A percentile compares a stretch with the other conserved stretches of the same genome.
phyloP scores from a whole-genome alignment of 1,284 basidiomycete species.

The Trametes polyzona region DNA sequence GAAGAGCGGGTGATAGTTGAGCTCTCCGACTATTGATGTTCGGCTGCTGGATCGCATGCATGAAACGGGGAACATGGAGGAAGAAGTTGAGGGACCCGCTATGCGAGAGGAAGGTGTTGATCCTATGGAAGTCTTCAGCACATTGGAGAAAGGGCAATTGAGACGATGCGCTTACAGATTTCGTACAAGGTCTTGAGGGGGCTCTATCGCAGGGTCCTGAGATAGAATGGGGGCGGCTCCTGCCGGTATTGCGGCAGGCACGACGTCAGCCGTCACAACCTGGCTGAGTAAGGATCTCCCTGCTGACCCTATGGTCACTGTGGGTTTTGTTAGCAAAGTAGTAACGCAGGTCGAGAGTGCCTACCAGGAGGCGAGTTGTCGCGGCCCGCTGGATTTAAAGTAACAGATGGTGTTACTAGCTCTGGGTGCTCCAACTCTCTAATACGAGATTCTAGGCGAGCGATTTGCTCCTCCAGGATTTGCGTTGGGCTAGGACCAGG shows the following conservation, averaged over 20 bases:
- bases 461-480: constrained; percentile 36
- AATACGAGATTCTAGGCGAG: constrained; percentile 34
- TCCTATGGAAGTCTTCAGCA: constrained; percentile 34
- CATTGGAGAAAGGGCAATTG: not conserved
- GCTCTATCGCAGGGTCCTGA: constrained; percentile 21
- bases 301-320: constrained; percentile 4
- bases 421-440: constrained; percentile 34
- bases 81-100: constrained; percentile 35
- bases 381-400: constrained; percentile 17
- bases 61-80: constrained; percentile 24
- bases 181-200: constrained; percentile 24
- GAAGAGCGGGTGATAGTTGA: constrained; percentile 30
- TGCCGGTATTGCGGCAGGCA: constrained; percentile 4
- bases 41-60: constrained; percentile 21
- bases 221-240: constrained; percentile 6
- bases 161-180: constrained; percentile 24
- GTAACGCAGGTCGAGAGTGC: not conserved
- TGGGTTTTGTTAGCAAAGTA: constrained; percentile 1
- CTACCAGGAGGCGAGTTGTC: constrained; percentile 11
- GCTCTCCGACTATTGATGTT: constrained; percentile 23
- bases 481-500: constrained; percentile 35
- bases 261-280: constrained; percentile 5
- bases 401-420: constrained; percentile 22
- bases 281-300: constrained; percentile 13
- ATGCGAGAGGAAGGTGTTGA: constrained; percentile 45